Evolutionary conservation across 139 green algal species (phyloP).

Genomic region (Tetradesmus lagerheimii): DNA sequence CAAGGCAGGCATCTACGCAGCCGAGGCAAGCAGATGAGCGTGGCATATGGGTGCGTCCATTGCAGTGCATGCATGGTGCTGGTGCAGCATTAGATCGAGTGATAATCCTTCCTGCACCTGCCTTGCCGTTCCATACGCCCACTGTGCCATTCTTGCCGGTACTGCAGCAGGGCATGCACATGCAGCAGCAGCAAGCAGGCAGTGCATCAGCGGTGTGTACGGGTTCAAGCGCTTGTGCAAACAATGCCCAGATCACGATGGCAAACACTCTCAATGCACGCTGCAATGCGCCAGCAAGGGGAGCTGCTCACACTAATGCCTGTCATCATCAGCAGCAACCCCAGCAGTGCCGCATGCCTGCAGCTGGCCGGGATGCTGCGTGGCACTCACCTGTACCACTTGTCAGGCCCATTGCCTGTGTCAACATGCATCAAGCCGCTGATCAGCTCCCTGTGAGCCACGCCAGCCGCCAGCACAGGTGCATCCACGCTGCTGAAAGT

Average conservation of each 20-base stretch:
- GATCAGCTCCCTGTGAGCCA: conserved; percentile 13
- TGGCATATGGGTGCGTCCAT: no score
- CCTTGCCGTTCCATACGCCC: conserved; percentile 37
- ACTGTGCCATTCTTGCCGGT: conserved; percentile 24
- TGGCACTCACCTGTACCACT: not conserved
- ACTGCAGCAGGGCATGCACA: not conserved
- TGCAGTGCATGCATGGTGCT: no score
- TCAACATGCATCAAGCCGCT: conserved; percentile 35
- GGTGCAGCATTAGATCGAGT: no score
- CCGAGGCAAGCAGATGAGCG: no score
- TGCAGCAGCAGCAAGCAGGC: not conserved
- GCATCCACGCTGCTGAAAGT: not conserved
- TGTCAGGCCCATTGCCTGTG: conserved; percentile 11
- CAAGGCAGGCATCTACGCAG: not conserved
- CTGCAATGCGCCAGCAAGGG: no score
- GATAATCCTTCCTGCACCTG: not conserved
- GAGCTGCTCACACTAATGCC: no score
- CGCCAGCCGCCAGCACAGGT: not conserved
- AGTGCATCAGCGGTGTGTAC: not conserved
- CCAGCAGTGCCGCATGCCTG: no score
- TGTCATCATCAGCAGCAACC: no score
- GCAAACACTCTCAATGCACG: no score
- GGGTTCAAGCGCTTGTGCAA: no score
- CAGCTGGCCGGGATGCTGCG: no score
- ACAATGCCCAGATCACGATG: no score